These are phyloP conservation scores for Arthroderma sp. DNA, from an alignment of 2,329 filamentous ascomycete genomes.

Conservation along the genomic window DNA sequence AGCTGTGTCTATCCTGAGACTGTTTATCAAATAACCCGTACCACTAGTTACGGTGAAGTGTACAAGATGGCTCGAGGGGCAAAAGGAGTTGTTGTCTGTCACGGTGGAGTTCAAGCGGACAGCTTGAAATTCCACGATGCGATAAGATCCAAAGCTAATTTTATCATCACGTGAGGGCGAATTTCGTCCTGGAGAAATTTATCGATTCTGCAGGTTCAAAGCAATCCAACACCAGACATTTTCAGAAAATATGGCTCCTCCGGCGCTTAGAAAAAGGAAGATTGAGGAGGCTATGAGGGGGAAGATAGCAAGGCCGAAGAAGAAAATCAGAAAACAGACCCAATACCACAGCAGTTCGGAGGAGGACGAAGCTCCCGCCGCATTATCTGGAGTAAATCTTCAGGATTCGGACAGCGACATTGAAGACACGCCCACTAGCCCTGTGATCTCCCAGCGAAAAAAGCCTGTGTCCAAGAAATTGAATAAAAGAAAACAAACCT, in stretches of 20 bases:
- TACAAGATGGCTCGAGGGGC: too few species aligned
- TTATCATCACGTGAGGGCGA: too few species aligned
- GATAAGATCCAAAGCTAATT: too few species aligned
- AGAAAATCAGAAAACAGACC: constrained; percentile 50
- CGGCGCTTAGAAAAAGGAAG: constrained; percentile 40
- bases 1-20: too few species aligned
- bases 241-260: constrained; percentile 23
- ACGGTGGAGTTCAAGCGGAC: too few species aligned
- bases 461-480: constrained; percentile 9
- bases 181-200: too few species aligned
- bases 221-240: too few species aligned
- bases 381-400: constrained; percentile 10
- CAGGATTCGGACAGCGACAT: constrained; percentile 10
- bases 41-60: too few species aligned
- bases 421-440: constrained; percentile 7
- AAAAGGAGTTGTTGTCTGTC: too few species aligned
- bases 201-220: too few species aligned
- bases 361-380: constrained; percentile 34
- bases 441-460: constrained; percentile 2
- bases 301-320: constrained; percentile 38
- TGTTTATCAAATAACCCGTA: too few species aligned
- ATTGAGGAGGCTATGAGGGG: constrained; percentile 46
- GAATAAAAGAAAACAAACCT: constrained; percentile 15
- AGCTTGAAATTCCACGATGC: too few species aligned
- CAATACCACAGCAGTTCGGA: constrained; percentile 51